A percentile compares a stretch with the other conserved stretches of the same genome.
These are phyloP conservation scores for Medicago lupulina DNA, from an alignment of 306 rosid species.

Conservation along the genomic window DNA sequence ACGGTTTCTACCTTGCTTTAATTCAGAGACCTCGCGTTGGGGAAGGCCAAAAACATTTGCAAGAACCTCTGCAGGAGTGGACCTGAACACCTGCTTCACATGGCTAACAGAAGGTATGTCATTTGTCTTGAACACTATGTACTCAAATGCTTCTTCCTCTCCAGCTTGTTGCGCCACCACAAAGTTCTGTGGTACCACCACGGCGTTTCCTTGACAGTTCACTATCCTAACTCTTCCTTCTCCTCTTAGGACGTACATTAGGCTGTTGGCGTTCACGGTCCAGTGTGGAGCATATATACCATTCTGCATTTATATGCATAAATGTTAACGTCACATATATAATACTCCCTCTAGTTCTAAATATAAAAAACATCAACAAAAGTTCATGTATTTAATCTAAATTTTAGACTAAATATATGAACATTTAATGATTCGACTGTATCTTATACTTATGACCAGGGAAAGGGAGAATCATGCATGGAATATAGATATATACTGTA, in stretches of 20 bases:
- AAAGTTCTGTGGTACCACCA: slow-evolving; percentile 73
- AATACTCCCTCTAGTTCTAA: too few relatives aligned
- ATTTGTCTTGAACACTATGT: slow-evolving; percentile 64
- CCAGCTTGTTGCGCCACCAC: slow-evolving; percentile 54
- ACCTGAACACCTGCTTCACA: slow-evolving; percentile 43
- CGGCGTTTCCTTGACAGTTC: slow-evolving; percentile 50
- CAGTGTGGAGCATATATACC: slow-evolving; percentile 65
- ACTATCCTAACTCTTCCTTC: slow-evolving; percentile 59
- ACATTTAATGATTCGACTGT: too few relatives aligned
- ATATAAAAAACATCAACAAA: too few relatives aligned
- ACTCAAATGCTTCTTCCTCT: slow-evolving; percentile 58
- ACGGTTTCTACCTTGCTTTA: slow-evolving; percentile 53
- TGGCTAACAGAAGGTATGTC: slow-evolving; percentile 53
- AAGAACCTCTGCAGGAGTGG: slow-evolving; percentile 55
- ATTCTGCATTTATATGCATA: slow-evolving; percentile 43
- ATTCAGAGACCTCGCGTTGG: slow-evolving; percentile 22
- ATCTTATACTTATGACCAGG: too few relatives aligned
- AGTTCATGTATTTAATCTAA: too few relatives aligned
- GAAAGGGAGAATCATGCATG: too few relatives aligned
- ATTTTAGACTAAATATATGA: too few relatives aligned
- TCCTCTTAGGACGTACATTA: slow-evolving; percentile 58
- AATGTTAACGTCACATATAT: too few relatives aligned
- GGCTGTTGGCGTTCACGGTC: slow-evolving; percentile 59
- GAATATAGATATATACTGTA: neutral
- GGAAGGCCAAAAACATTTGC: slow-evolving; percentile 54